Evolutionary conservation across 2,329 filamentous ascomycete genomes (phyloP), one percentile per base, ranked within the genome.

Genomic region (Hymenoscyphus fructigenus): DNA sequence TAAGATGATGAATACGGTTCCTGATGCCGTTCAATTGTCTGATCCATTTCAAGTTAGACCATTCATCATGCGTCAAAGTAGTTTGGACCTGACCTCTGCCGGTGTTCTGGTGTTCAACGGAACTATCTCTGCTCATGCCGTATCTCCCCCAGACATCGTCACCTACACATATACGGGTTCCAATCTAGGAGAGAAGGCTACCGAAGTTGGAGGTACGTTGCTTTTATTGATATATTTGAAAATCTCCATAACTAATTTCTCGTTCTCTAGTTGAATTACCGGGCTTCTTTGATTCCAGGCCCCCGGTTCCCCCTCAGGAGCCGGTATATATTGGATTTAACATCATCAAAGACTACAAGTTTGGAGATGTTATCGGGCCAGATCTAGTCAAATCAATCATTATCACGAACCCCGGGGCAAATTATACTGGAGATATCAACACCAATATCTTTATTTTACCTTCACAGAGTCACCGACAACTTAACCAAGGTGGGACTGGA

Each of bases 1-100:
- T 41, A 68, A 68, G 34, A 68, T 69, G 66, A 65, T 71, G 17
- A 63, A 71, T 44, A 68, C 68, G 2, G 69, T 71, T 3, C 68
- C 69, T 15, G 57, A 20, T 12, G 56, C 26, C 1, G 59, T 65
- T 17, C 61, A 44, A 0, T 44, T 70, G 2, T 69, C 67, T 7
- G 66, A 64, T 34, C 60, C 64, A 6, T 62, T 70, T 36, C 59
- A 36, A 15, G 62, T 64, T 17, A 62, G 68, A 4, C 59, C 59
- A 15, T 69, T 58, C 55, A 65, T 69, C 36, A 28, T 64, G 17
- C 59, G 60, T 15, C 41, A 64, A 26, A 60, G 63, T 34, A 53
- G 59, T 50, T 50, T 67, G 17, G 68, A 67, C 56, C 47, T 69
- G 4, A 60, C 50, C 53, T 44, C 64, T 5, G 50, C 60, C 20